Evolutionary conservation across 139 green algal genomes (phyloP).

Genomic region (Chlorella sp.): DNA sequence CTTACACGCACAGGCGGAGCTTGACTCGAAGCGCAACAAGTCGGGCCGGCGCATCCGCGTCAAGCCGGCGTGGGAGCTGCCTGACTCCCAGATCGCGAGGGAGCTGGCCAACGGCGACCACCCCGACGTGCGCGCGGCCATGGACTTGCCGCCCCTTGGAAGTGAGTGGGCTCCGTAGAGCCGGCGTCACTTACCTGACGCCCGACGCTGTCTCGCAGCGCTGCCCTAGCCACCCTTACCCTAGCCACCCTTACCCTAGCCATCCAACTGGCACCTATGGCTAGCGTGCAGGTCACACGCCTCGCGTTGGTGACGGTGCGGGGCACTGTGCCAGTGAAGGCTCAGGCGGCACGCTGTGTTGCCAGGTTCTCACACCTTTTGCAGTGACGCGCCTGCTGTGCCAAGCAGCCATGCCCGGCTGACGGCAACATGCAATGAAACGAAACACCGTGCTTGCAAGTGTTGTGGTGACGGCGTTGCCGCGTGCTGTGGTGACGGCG

Average conservation of each 20-base stretch:
- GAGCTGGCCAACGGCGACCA: constrained; percentile 32
- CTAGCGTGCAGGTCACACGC: too few species aligned
- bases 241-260: not conserved
- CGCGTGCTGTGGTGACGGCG: not conserved
- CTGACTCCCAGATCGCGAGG: constrained; percentile 23
- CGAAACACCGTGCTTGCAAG: not conserved
- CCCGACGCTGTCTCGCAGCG: not conserved
- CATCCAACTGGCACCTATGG: too few species aligned
- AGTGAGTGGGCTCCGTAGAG: constrained; percentile 16
- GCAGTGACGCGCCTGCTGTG: too few species aligned
- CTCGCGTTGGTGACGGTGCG: too few species aligned
- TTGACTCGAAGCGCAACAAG: too few species aligned
- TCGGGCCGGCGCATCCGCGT: constrained; percentile 27
- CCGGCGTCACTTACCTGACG: not conserved
- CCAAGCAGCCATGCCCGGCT: too few species aligned
- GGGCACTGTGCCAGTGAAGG: too few species aligned
- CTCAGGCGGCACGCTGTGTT: too few species aligned
- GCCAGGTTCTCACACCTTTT: too few species aligned
- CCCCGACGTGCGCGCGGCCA: constrained; percentile 5
- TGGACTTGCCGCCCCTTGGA: too few species aligned
- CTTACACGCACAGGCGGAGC: too few species aligned
- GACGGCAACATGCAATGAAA: too few species aligned
- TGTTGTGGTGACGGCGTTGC: not conserved
- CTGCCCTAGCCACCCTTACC: not conserved
- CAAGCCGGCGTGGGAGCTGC: constrained; percentile 27